Evolutionary conservation across 345 rosid genomes (phyloP).

Genomic region (Noccaea bulbosa): DNA sequence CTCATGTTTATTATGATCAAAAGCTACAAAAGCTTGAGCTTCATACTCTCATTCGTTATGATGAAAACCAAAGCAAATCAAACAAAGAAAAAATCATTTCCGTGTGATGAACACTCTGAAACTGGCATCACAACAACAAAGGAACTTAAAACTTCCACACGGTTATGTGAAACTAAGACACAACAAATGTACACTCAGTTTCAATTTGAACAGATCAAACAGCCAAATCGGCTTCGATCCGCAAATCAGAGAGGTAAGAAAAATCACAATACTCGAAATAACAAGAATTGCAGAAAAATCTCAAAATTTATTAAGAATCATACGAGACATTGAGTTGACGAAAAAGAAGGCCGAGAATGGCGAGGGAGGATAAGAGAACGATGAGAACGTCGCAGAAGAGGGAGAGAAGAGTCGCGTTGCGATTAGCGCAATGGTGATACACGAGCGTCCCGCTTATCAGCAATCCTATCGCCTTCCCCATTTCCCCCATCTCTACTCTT

Average conservation of each 20-base stretch:
- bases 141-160: not conserved
- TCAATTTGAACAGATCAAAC: constrained; percentile 15
- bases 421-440: constrained; percentile 83
- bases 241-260: not conserved
- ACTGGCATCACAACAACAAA: not conserved
- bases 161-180: not conserved
- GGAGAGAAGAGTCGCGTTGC: constrained; percentile 79
- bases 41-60: not conserved
- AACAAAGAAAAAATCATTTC: not conserved
- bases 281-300: not conserved
- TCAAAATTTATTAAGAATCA: not conserved
- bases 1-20: not conserved
- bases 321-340: constrained; percentile 94
- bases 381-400: constrained; percentile 86
- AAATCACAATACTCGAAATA: not conserved
- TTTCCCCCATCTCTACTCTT: constrained; percentile 46
- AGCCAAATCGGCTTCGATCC: not conserved
- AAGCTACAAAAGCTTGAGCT: constrained; percentile 6
- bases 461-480: constrained; percentile 63
- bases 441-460: constrained; percentile 68
- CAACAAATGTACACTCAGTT: constrained; percentile 1
- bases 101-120: not conserved
- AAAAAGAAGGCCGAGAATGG: constrained; percentile 97
- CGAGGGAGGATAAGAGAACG: constrained; percentile 96
- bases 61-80: constrained; percentile 6